phyloP scores from a whole-genome alignment of 2,329 filamentous ascomycete species.

The Monosporascus sp. region DNA sequence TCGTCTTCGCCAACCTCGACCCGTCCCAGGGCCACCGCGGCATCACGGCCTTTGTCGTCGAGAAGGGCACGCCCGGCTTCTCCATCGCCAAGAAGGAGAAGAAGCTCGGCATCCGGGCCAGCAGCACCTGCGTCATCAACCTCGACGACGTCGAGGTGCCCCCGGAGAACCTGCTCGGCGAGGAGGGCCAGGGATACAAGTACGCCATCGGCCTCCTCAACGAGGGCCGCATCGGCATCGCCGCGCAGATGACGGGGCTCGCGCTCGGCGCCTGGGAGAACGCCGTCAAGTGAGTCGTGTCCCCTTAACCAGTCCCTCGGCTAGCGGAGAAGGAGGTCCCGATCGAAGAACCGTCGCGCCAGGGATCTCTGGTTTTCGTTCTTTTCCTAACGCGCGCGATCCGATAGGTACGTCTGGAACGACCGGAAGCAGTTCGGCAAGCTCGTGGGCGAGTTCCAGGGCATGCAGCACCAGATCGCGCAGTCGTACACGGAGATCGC shows the following conservation, averaged over 20 bases:
- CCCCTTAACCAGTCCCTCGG: neutral
- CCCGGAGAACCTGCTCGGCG: conserved; percentile 79
- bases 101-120: conserved; percentile 95
- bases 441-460: conserved; percentile 93
- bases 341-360: no score
- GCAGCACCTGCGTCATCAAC: conserved; percentile 94
- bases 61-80: conserved; percentile 86
- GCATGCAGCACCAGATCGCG: conserved; percentile 98
- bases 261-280: conserved; percentile 94
- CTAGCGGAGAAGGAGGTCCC: no score
- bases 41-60: conserved; percentile 91
- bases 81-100: conserved; percentile 99
- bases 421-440: conserved; percentile 95
- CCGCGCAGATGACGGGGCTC: conserved; percentile 96
- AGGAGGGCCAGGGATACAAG: conserved; percentile 92
- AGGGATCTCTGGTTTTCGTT: no score
- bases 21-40: conserved; percentile 92
- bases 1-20: conserved; percentile 95
- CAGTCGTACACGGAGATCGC: conserved; percentile 92
- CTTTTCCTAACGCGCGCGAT: neutral
- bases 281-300: conserved; percentile 54
- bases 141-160: conserved; percentile 95
- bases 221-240: conserved; percentile 95
- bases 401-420: conserved; percentile 76
- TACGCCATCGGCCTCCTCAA: conserved; percentile 93